Evolutionary conservation across 768 basidiomycete genomes (phyloP).

Genomic region (Dendrothele bispora): DNA sequence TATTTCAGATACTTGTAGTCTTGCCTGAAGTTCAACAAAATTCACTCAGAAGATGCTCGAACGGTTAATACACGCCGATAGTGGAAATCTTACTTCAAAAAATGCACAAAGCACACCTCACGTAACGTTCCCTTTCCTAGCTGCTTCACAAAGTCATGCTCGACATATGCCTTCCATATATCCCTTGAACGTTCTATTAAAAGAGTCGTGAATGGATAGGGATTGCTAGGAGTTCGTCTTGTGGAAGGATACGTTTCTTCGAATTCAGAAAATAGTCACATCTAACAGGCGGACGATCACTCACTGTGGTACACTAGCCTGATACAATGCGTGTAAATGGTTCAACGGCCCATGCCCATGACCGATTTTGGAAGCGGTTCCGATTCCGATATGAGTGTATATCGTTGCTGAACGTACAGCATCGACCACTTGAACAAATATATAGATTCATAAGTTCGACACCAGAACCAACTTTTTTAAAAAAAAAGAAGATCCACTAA

Average conservation of each 20-base stretch:
- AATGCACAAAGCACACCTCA: slow-evolving; percentile 70
- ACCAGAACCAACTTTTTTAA: no score
- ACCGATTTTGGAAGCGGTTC: slow-evolving; percentile 66
- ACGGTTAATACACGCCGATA: background rate
- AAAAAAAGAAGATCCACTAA: background rate
- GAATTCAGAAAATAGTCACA: background rate
- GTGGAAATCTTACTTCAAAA: slow-evolving; percentile 85
- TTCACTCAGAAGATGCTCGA: background rate
- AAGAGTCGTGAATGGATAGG: slow-evolving; percentile 66
- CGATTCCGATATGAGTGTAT: slow-evolving; percentile 79
- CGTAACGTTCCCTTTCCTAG: slow-evolving; percentile 74
- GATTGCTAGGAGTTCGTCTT: slow-evolving; percentile 59
- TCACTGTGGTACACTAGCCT: slow-evolving; percentile 50
- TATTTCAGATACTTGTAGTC: slow-evolving; percentile 83
- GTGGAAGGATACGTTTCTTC: background rate
- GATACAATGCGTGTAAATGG: slow-evolving; percentile 66
- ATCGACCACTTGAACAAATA: slow-evolving; percentile 42
- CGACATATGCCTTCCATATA: slow-evolving; percentile 73
- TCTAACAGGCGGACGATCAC: background rate
- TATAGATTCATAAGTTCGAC: no score
- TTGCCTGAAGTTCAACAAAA: slow-evolving; percentile 46
- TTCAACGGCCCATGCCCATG: slow-evolving; percentile 84
- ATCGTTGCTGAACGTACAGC: slow-evolving; percentile 59
- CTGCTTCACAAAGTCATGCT: slow-evolving; percentile 81
- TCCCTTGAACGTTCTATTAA: slow-evolving; percentile 57